A percentile compares a stretch with the other conserved stretches of the same genome.
Evolutionary conservation across 116 monocot species (phyloP).

Genomic region (Zostera marina): DNA sequence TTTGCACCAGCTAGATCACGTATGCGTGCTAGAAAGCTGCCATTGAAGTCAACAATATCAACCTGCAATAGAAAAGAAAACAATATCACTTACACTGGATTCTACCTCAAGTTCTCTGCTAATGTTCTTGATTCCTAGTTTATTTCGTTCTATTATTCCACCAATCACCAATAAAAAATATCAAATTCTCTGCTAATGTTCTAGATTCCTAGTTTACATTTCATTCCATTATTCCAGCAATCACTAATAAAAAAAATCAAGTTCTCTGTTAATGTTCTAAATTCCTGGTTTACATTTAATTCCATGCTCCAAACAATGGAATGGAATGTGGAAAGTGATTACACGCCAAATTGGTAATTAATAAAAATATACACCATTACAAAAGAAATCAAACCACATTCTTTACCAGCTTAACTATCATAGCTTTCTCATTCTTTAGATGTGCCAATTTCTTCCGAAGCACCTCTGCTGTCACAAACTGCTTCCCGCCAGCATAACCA

Average conservation of each 20-base stretch:
- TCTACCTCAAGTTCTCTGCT: neutral
- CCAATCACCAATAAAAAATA: neutral
- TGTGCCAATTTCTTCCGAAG: conserved; percentile 79
- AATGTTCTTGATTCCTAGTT: too few species aligned
- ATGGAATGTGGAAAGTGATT: neutral
- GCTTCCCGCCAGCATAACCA: conserved; percentile 90
- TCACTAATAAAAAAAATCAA: neutral
- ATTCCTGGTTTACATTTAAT: too few species aligned
- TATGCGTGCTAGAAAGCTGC: conserved; percentile 83
- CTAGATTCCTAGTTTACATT: too few species aligned
- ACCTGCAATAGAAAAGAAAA: conserved; percentile 30
- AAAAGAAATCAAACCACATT: neutral
- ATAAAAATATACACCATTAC: neutral
- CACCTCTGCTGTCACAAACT: conserved; percentile 78
- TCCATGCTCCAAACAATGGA: too few species aligned
- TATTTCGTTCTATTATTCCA: too few species aligned
- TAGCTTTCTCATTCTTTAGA: conserved; percentile 63
- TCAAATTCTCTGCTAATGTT: too few species aligned
- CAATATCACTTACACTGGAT: neutral
- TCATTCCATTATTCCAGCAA: too few species aligned
- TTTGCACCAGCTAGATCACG: conserved; percentile 93
- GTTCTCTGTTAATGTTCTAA: neutral
- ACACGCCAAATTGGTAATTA: neutral
- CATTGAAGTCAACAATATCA: conserved; percentile 99
- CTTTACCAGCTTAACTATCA: conserved; percentile 87